Evolutionary conservation across 1,284 basidiomycete genomes (phyloP), one percentile per base, ranked within the genome.

Genomic region (Ceratobasidium sp.): DNA sequence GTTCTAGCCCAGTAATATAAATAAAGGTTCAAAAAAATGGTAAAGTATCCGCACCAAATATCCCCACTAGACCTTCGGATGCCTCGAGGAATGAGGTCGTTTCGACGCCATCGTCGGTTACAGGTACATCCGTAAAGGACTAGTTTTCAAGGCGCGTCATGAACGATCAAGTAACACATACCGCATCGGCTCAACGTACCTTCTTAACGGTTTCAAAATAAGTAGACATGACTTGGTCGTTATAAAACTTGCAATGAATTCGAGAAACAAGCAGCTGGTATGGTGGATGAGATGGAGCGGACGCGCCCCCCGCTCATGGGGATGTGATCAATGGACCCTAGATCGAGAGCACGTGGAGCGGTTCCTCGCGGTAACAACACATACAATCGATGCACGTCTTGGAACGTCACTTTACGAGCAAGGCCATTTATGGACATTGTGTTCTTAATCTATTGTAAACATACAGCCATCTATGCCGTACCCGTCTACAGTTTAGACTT

Each of bases 61-160:
- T 88, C 81, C 93, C 93, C 81, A 97, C 94, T 68, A 99, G 89
- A 61, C 96, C 97, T 82, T 95, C 91, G 2, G 95, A 90, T 10
- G 98, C 98, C 83, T 98, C 92, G 81, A 97, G 89, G 88, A 99
- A 99, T 61, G 90, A 88, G 60, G 90, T 85, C 3, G 98, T 99
- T 84, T 98, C 93, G 84, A 99, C 91, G 81, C 97, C 97, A 81
- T 89, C 89, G 82, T 95, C 93, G 80, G 94, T 95, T 83, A 96
- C 89, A 49, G 94, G 90, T 46, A 99, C 97, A 86, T 98, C 94
- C 82, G 91, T 92, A 84, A 96, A 98, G 33, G 95, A 96, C 96
- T 97, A 78, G 28, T 55, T 55, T 55, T 53, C 23, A n/a, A 18
- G 61, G 53, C 71, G 60, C 71, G 23, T 33, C 53, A n/a, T 76